Evolutionary conservation across 345 rosid species (phyloP).

Genomic region (Mercurialis annua): DNA sequence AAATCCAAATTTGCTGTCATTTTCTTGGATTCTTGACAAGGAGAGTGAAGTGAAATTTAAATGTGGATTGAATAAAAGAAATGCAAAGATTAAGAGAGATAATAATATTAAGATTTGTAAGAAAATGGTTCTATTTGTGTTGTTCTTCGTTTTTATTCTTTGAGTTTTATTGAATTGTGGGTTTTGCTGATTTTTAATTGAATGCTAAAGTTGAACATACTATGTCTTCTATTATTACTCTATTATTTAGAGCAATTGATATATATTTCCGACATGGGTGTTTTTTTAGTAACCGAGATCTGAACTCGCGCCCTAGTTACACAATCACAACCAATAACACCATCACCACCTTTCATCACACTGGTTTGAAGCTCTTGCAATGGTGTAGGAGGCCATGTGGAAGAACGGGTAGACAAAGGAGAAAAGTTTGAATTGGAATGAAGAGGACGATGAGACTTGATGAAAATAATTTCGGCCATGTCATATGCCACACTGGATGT

Average conservation of each 20-base stretch:
- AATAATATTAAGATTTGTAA: background rate
- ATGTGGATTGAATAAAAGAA: background rate
- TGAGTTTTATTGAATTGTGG: background rate
- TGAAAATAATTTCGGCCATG: too few relatives aligned
- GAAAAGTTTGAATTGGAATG: too few relatives aligned
- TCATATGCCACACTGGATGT: too few relatives aligned
- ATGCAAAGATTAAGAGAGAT: constrained; percentile 8
- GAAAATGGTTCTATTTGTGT: background rate
- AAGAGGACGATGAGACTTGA: too few relatives aligned
- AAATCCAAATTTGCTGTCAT: background rate
- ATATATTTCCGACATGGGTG: too few relatives aligned
- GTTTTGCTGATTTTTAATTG: background rate
- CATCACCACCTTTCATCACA: too few relatives aligned
- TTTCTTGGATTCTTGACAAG: constrained; percentile 6
- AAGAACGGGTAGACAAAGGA: too few relatives aligned
- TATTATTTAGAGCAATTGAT: background rate
- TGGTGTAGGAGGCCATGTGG: too few relatives aligned
- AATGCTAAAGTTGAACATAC: background rate
- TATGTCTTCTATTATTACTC: background rate
- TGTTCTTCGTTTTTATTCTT: background rate
- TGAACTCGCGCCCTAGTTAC: too few relatives aligned
- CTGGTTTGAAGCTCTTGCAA: too few relatives aligned
- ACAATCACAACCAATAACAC: too few relatives aligned
- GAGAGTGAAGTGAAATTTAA: background rate
- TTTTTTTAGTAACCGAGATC: too few relatives aligned